A percentile compares a stretch with the other conserved stretches of the same genome.
Evolutionary conservation across 2,329 filamentous ascomycete species (phyloP).

Genomic region (Lasiodiplodia sp.): DNA sequence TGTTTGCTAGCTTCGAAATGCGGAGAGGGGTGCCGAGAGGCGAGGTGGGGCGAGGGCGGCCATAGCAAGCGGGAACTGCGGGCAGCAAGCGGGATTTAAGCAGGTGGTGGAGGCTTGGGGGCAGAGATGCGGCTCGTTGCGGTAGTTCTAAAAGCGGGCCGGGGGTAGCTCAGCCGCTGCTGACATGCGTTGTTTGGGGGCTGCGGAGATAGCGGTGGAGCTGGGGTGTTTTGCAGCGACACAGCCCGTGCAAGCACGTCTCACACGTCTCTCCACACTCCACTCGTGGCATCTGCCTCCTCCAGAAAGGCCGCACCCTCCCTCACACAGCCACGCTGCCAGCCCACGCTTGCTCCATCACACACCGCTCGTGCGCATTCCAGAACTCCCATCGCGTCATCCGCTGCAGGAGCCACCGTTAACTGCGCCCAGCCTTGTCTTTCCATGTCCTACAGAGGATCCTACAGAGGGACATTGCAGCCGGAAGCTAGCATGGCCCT

Average conservation of each 20-base stretch:
- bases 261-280: too few relatives aligned
- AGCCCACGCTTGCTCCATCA: too few relatives aligned
- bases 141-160: constrained; percentile 18
- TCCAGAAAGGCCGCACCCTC: too few relatives aligned
- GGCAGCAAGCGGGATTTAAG: neutral
- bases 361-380: too few relatives aligned
- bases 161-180: constrained; percentile 11
- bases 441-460: too few relatives aligned
- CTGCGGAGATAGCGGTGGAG: neutral
- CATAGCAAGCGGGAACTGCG: neutral
- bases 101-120: neutral
- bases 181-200: neutral
- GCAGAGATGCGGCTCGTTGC: neutral
- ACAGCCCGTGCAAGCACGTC: neutral
- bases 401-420: too few relatives aligned
- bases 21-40: neutral
- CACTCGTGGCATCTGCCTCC: too few relatives aligned
- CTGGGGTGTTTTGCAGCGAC: neutral
- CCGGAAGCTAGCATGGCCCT: too few relatives aligned
- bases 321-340: too few relatives aligned
- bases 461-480: too few relatives aligned
- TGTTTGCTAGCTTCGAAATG: neutral
- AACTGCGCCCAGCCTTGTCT: too few relatives aligned
- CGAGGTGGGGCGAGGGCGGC: neutral
- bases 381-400: too few relatives aligned